These are phyloP conservation scores for Hymenochaete sp. DNA, from an alignment of 1,284 basidiomycete genomes.

Conservation along the genomic window DNA sequence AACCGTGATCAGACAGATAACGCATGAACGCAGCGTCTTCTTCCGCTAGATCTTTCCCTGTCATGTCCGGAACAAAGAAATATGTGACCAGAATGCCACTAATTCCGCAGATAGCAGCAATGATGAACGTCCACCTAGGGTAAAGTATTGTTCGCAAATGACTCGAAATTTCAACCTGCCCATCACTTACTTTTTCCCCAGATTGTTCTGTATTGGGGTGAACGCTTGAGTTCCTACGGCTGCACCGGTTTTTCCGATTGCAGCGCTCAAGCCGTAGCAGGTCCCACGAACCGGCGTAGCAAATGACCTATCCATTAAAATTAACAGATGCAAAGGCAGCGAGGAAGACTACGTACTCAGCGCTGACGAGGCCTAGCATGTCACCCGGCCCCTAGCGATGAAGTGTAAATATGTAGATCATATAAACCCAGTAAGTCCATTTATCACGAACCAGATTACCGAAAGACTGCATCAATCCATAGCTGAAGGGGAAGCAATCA, in stretches of 20 bases:
- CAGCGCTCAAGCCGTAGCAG: slow-evolving; percentile 63
- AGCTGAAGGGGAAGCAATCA: slow-evolving; percentile 33
- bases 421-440: background rate
- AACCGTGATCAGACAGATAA: slow-evolving; percentile 56
- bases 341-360: slow-evolving; percentile 39
- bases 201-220: slow-evolving; percentile 62
- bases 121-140: slow-evolving; percentile 60
- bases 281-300: slow-evolving; percentile 64
- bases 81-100: slow-evolving; percentile 57
- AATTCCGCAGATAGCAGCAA: slow-evolving; percentile 60
- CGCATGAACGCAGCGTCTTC: slow-evolving; percentile 56
- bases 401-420: background rate
- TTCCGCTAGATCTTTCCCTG: slow-evolving; percentile 56
- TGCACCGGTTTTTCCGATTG: slow-evolving; percentile 69
- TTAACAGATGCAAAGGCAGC: background rate
- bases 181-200: slow-evolving; percentile 48
- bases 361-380: slow-evolving; percentile 60
- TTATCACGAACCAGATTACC: slow-evolving; percentile 49
- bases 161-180: background rate
- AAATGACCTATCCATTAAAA: slow-evolving; percentile 38
- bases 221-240: slow-evolving; percentile 72
- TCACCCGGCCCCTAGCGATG: slow-evolving; percentile 56
- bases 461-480: slow-evolving; percentile 59
- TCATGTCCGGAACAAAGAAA: slow-evolving; percentile 64
- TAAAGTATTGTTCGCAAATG: background rate